Evolutionary conservation across 768 basidiomycete genomes (phyloP), one percentile per base, ranked within the genome.

Genomic region (Phlebiopsis gigantea): DNA sequence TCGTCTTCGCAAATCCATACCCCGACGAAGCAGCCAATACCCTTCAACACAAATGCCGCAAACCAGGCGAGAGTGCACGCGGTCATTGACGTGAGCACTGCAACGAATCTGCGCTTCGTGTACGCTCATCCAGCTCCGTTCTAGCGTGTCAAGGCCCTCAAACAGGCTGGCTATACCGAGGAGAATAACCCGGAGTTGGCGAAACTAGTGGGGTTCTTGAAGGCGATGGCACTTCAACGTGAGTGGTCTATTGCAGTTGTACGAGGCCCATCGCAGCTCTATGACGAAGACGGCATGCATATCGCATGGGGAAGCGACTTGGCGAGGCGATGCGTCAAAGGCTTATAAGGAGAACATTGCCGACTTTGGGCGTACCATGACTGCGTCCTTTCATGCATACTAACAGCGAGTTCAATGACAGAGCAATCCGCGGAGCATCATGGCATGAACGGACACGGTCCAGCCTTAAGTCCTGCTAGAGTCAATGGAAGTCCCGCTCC

Each of bases 131-230:
- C 42, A 45, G 22, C 31, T 46, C 26, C 15, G 45, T 19, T 41
- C 63, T 69, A 83, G 76, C 77, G 78, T 25, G 72, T 74, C n/a
- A 71, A 73, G 29, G 53, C 65, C 39, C 74, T 83, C 29, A 75
- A 71, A 41, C 63, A 63, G n/a, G 67, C 72, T 39, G 81, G 81
- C 12, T 69, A 67, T 57, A 77, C 79, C 10, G 68, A 74, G n/a
- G 76, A 80, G 47, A 74, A 72, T 1, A 73, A 69, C 8, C 67
- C 61, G 22, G 81, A 83, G 54, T 69, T 81, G 22, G 73, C 69
- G 5, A 69, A 65, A 55, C 68, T 82, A 46, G 61, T 74, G 48
- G 68, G 71, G 25, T 68, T 76, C 59, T 63, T 83, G 39, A 62
- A 66, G 30, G 54, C 44, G 4, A 39, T 55, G 45, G 31, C 54